Percentiles rank a stretch among this genome's conserved stretches.
Conservation (phyloP, 2,329 filamentous ascomycete genomes). For the Mariannaea elegans region DNA sequence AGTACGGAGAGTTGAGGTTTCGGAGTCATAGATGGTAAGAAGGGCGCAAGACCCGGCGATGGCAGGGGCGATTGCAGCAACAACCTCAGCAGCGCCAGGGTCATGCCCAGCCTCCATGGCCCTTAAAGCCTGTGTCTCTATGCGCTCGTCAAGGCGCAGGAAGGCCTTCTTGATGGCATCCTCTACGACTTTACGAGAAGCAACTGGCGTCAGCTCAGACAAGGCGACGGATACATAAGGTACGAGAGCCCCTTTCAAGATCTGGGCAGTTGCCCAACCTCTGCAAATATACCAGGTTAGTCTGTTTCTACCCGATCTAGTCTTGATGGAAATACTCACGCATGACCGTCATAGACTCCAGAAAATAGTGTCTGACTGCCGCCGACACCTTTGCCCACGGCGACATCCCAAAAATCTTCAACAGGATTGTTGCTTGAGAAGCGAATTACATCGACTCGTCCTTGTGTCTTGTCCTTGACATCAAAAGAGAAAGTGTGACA, state of each 20-base stretch:
- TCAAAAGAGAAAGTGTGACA: constrained; percentile 43
- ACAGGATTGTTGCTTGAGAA: constrained; percentile 48
- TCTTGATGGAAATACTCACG: constrained; percentile 43
- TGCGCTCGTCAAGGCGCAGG: constrained; percentile 63
- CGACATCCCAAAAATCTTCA: constrained; percentile 49
- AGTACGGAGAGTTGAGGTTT: constrained; percentile 62
- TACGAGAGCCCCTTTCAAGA: constrained; percentile 53
- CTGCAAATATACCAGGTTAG: constrained; percentile 32
- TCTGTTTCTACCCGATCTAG: no score
- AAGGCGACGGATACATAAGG: constrained; percentile 52
- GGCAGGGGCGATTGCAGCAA: constrained; percentile 47
- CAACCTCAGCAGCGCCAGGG: constrained; percentile 40
- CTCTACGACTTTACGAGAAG: constrained; percentile 58
- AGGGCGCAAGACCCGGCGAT: constrained; percentile 69
- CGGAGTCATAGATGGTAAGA: constrained; percentile 68
- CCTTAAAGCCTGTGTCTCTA: constrained; percentile 52
- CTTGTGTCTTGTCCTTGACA: constrained; percentile 32
- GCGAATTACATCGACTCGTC: constrained; percentile 46
- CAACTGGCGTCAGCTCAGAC: constrained; percentile 37
- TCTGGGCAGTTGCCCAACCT: constrained; percentile 52
- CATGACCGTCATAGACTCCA: constrained; percentile 60
- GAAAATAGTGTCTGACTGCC: constrained; percentile 42
- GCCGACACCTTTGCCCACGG: constrained; percentile 42
- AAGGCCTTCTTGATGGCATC: constrained; percentile 67
- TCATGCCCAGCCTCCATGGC: constrained; percentile 41